A percentile compares a stretch with the other conserved stretches of the same genome.
These are phyloP conservation scores for Cyclotella kingstonii DNA, from an alignment of 108 stramenopile genomes.

Conservation along the genomic window DNA sequence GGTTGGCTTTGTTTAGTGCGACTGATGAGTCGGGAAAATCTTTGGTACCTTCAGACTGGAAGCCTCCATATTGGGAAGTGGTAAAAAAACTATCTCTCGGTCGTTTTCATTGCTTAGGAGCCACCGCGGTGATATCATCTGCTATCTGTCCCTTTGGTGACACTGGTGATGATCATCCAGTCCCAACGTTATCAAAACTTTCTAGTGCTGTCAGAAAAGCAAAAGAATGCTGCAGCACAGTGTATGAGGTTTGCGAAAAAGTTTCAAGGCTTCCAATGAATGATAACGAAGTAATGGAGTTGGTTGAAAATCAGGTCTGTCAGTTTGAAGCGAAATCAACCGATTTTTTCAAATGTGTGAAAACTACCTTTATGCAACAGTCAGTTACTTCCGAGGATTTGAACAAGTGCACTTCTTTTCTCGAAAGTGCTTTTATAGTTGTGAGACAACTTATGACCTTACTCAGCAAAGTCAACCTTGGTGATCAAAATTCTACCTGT, in stretches of 20 bases:
- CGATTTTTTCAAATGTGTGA: slow-evolving; percentile 19
- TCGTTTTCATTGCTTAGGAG: slow-evolving; percentile 69
- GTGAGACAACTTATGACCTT: slow-evolving; percentile 23
- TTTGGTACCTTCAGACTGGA: slow-evolving; percentile 72
- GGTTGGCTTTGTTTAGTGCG: slow-evolving; percentile 57
- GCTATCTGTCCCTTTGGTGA: slow-evolving; percentile 53
- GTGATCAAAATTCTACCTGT: slow-evolving; percentile 30
- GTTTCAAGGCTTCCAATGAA: slow-evolving; percentile 20
- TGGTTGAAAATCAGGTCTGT: slow-evolving; percentile 13
- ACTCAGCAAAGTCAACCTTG: slow-evolving; percentile 22
- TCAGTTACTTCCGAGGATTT: slow-evolving; percentile 23
- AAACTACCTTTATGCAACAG: slow-evolving; percentile 11
- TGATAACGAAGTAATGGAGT: slow-evolving; percentile 20
- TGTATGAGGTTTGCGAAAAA: slow-evolving; percentile 34
- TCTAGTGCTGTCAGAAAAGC: slow-evolving; percentile 21
- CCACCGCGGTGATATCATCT: slow-evolving; percentile 67
- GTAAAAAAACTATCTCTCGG: slow-evolving; percentile 62
- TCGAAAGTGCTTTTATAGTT: slow-evolving; percentile 19
- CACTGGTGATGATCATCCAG: slow-evolving; percentile 36
- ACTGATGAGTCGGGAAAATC: slow-evolving; percentile 58
- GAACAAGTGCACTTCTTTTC: slow-evolving; percentile 12
- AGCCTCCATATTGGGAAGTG: slow-evolving; percentile 67
- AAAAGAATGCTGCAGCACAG: slow-evolving; percentile 26
- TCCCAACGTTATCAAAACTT: slow-evolving; percentile 25
- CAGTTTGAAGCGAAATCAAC: slow-evolving; percentile 17